These are phyloP conservation scores for Aspergillus vadensis DNA, from an alignment of 2,329 filamentous ascomycete species.

Conservation along the genomic window DNA sequence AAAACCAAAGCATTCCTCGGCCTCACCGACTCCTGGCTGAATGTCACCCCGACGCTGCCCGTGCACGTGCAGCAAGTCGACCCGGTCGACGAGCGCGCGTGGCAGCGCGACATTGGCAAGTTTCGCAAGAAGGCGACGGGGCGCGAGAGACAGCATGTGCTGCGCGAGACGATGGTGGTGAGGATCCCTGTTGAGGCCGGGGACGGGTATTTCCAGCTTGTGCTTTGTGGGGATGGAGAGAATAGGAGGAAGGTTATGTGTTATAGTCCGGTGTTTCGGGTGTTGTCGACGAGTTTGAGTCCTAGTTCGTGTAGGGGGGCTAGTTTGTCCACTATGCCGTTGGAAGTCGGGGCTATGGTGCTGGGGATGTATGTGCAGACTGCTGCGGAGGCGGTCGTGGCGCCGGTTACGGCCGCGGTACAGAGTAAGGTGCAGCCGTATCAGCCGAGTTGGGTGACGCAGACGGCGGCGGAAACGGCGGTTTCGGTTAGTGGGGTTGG, in stretches of 20 bases:
- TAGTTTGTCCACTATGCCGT: constrained; percentile 63
- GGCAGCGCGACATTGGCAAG: constrained; percentile 68
- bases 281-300: constrained; percentile 67
- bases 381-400: constrained; percentile 26
- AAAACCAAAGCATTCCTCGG: constrained; percentile 64
- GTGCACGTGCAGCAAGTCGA: constrained; percentile 54
- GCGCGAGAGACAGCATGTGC: constrained; percentile 52
- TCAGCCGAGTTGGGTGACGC: constrained; percentile 32
- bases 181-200: constrained; percentile 64
- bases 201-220: constrained; percentile 70
- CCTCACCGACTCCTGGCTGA: constrained; percentile 62
- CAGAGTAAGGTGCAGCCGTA: constrained; percentile 30
- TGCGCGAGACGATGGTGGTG: constrained; percentile 65
- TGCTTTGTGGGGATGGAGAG: constrained; percentile 57
- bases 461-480: constrained; percentile 35
- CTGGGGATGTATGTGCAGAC: constrained; percentile 47
- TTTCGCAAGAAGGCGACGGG: constrained; percentile 59
- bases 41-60: constrained; percentile 63
- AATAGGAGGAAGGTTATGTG: constrained; percentile 61
- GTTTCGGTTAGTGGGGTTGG: constrained; percentile 35
- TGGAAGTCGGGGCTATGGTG: constrained; percentile 61
- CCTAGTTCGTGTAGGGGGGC: constrained; percentile 65
- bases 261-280: constrained; percentile 66
- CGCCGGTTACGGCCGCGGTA: constrained; percentile 29
- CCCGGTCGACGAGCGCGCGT: constrained; percentile 62